Conservation (phyloP, 148 eudicot species). For the Nepenthes mirabilis region DNA sequence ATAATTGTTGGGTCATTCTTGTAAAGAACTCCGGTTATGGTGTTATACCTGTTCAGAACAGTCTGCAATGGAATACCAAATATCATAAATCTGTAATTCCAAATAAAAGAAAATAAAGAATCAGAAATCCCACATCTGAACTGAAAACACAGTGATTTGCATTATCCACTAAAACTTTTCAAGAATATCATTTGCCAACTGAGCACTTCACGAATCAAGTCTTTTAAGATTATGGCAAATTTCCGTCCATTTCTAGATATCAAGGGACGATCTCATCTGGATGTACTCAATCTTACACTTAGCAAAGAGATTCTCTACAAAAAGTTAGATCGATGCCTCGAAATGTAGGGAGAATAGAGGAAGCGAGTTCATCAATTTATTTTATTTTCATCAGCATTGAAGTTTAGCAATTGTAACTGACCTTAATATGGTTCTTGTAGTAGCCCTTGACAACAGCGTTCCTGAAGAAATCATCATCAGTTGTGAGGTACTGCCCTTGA, state of each 20-base stretch:
- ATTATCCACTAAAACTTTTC: too few species aligned
- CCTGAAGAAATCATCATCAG: slow-evolving; percentile 85
- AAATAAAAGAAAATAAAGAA: background rate
- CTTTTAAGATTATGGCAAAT: too few species aligned
- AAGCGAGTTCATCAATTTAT: background rate
- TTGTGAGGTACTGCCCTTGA: slow-evolving; percentile 50
- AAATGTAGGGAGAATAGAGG: background rate
- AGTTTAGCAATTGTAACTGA: slow-evolving; percentile 7
- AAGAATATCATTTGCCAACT: too few species aligned
- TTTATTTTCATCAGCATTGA: background rate
- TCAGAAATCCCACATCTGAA: background rate
- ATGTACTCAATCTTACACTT: too few species aligned
- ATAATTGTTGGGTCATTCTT: slow-evolving; percentile 93
- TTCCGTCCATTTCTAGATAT: too few species aligned
- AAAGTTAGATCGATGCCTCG: too few species aligned
- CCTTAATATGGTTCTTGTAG: slow-evolving; percentile 84
- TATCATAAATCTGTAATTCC: background rate
- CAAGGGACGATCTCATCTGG: too few species aligned
- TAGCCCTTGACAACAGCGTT: slow-evolving; percentile 58
- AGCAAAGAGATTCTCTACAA: too few species aligned
- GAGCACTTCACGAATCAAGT: too few species aligned
- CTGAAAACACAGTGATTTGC: background rate
- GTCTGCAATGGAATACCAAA: slow-evolving; percentile 33
- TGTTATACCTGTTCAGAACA: slow-evolving; percentile 64
- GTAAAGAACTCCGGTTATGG: slow-evolving; percentile 56